phyloP scores from a whole-genome alignment of 2,329 filamentous ascomycete genomes.

The Chaetomium olivaceum region DNA sequence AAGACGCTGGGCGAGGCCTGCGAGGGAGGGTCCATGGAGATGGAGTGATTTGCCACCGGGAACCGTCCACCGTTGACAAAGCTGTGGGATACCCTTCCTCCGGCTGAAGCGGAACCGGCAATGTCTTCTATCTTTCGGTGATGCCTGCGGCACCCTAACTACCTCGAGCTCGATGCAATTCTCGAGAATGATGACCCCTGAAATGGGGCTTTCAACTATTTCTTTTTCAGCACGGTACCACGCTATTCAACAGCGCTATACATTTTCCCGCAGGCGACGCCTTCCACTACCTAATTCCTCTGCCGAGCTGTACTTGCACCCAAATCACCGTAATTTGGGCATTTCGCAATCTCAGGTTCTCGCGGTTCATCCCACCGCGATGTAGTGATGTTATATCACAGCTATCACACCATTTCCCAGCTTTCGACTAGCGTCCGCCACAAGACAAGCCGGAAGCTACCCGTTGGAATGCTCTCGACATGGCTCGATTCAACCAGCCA shows the following conservation, averaged over 20 bases:
- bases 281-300: neutral
- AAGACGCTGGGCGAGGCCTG: conserved; percentile 21
- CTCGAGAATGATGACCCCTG: neutral
- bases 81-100: no score
- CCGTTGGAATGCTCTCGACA: neutral
- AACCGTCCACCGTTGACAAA: no score
- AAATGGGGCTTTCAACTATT: neutral
- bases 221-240: neutral
- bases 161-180: neutral
- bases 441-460: neutral
- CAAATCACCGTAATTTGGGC: neutral
- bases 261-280: neutral
- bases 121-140: neutral
- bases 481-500: neutral
- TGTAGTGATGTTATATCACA: neutral
- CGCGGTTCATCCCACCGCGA: neutral
- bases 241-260: neutral
- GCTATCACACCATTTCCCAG: neutral
- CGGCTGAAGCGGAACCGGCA: neutral
- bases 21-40: conserved; percentile 20
- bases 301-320: neutral
- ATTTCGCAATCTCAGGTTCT: neutral
- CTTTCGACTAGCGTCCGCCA: neutral
- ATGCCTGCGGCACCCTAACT: neutral
- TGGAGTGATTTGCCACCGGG: conserved; percentile 15